Conservation (phyloP, 225 moss, liverwort and hornwort species). For the Sphagnum tenellum region DNA sequence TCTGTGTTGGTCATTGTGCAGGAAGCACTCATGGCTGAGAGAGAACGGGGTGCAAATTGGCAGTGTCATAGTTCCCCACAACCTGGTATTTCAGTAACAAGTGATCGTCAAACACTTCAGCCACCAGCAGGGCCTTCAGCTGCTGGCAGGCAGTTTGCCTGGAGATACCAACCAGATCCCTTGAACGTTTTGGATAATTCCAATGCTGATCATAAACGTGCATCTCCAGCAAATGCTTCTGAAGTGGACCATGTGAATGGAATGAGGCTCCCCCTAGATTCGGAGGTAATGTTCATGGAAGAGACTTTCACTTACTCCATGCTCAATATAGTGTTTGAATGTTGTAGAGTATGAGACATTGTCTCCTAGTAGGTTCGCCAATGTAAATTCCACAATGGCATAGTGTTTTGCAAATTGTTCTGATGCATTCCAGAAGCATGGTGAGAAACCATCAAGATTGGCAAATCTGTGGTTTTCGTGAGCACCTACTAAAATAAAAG, state of each 20-base stretch:
- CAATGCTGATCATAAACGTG: constrained; percentile 25
- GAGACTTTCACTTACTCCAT: too few species aligned
- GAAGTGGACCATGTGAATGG: constrained; percentile 27
- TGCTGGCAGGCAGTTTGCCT: constrained; percentile 89
- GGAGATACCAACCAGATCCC: constrained; percentile 68
- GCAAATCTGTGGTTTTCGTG: too few species aligned
- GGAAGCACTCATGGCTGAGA: constrained; percentile 73
- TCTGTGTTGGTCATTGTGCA: constrained; percentile 7
- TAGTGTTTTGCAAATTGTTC: too few species aligned
- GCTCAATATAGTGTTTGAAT: too few species aligned
- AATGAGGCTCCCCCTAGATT: constrained; percentile 36
- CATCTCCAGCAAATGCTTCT: constrained; percentile 13
- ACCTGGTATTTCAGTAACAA: constrained; percentile 41
- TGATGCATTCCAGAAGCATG: too few species aligned
- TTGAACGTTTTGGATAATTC: constrained; percentile 40
- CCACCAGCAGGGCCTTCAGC: constrained; percentile 96
- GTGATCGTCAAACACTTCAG: constrained; percentile 80
- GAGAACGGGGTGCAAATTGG: constrained; percentile 54
- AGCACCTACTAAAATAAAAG: too few species aligned
- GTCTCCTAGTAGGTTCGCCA: too few species aligned
- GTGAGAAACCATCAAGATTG: too few species aligned
- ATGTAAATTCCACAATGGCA: too few species aligned
- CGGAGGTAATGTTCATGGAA: constrained; percentile 17
- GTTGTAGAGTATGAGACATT: too few species aligned
- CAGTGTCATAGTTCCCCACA: constrained; percentile 49